Percentiles rank a stretch among this genome's conserved stretches.
Conservation (phyloP, 164 flowering plant species). For the Nymphaea colorata region DNA sequence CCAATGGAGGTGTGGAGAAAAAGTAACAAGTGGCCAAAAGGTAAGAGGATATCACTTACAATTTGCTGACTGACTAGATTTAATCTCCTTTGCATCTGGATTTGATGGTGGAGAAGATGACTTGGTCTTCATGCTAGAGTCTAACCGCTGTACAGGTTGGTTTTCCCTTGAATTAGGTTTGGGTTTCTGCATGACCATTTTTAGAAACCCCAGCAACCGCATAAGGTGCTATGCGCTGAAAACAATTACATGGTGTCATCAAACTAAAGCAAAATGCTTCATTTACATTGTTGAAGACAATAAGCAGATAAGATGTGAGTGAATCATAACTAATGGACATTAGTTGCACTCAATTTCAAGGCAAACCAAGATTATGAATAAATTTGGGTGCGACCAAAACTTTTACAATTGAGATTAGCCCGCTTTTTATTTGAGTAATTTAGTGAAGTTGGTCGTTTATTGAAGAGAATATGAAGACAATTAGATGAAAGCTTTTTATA, state of each 20-base stretch:
- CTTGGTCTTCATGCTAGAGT: slow-evolving; percentile 47
- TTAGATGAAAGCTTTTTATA: too few species aligned
- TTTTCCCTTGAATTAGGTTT: slow-evolving; percentile 48
- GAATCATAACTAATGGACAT: not conserved
- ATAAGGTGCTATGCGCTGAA: slow-evolving; percentile 84
- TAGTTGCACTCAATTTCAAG: too few species aligned
- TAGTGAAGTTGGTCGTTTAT: too few species aligned
- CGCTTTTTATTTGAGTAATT: too few species aligned
- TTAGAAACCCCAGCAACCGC: slow-evolving; percentile 11
- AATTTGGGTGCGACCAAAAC: too few species aligned
- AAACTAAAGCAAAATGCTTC: too few species aligned
- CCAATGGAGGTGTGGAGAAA: too few species aligned
- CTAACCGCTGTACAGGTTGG: slow-evolving; percentile 29
- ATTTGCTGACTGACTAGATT: not conserved
- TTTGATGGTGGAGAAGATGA: slow-evolving; percentile 58
- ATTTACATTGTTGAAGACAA: too few species aligned
- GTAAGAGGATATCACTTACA: not conserved
- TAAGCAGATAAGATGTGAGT: not conserved
- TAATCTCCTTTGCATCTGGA: slow-evolving; percentile 46
- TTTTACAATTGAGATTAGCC: too few species aligned
- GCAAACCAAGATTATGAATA: too few species aligned
- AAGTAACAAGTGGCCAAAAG: not conserved
- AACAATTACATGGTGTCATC: not conserved
- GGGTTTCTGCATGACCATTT: slow-evolving; percentile 41
- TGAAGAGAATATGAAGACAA: too few species aligned